phyloP scores from a whole-genome alignment of 805 yeast species.

The Candida nanaspora region DNA sequence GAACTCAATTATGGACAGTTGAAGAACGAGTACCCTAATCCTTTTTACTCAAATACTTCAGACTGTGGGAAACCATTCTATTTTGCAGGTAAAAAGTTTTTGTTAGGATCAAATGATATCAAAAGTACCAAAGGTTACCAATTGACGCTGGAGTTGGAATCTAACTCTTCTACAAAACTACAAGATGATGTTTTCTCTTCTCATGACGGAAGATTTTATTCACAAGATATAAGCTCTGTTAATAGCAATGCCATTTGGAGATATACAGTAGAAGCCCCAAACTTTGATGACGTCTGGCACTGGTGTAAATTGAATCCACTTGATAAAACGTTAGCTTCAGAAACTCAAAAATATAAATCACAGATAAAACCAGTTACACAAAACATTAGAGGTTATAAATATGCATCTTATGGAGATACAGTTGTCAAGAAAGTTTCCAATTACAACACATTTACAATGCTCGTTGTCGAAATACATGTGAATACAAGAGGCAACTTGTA shows the following conservation, averaged over 20 bases:
- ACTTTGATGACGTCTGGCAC: not conserved
- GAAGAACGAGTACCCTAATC: conserved; percentile 49
- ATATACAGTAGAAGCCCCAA: not conserved
- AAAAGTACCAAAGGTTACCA: not conserved
- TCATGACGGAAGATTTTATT: too few species aligned
- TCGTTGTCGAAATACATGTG: conserved; percentile 64
- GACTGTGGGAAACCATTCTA: conserved; percentile 50
- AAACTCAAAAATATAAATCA: conserved; percentile 23
- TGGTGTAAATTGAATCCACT: not conserved
- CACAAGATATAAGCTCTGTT: not conserved
- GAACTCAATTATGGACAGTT: conserved; percentile 34
- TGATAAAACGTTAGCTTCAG: not conserved
- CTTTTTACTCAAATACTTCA: conserved; percentile 46
- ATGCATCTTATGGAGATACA: conserved; percentile 22
- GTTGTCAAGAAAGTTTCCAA: conserved; percentile 26
- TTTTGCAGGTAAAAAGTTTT: conserved; percentile 61
- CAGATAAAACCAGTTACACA: conserved; percentile 47
- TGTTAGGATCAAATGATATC: conserved; percentile 30
- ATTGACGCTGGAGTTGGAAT: not conserved
- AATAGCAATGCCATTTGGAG: not conserved
- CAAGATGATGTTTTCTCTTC: too few species aligned
- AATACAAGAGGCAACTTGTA: conserved; percentile 38
- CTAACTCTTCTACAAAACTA: not conserved
- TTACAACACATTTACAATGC: conserved; percentile 43
- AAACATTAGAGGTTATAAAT: conserved; percentile 32